phyloP scores from a whole-genome alignment of 208 protist genomes.

The Crithidia thermophila region DNA sequence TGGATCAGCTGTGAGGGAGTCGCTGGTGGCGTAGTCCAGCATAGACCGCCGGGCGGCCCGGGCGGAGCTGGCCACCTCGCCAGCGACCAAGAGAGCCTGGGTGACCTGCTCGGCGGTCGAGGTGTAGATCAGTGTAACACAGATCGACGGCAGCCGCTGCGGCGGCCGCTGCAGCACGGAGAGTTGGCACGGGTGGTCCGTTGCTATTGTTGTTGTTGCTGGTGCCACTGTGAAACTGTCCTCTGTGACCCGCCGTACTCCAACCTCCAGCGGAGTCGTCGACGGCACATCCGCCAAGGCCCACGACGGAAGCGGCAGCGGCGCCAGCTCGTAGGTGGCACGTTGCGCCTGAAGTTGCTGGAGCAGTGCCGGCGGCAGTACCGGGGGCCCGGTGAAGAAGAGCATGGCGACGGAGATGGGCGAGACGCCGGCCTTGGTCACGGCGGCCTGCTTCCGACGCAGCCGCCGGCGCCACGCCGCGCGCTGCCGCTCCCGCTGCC shows the following conservation, averaged over 20 bases:
- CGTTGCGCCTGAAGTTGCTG: conserved; percentile 4
- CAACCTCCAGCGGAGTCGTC: not conserved
- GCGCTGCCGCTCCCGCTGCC: not conserved
- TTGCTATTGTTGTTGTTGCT: too few relatives aligned
- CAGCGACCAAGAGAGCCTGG: conserved; percentile 12
- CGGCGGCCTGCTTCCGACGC: conserved; percentile 14
- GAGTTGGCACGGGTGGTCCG: too few relatives aligned
- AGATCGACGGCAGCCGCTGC: conserved; percentile 4
- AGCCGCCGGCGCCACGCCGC: conserved; percentile 8
- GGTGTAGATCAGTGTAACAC: conserved; percentile 33
- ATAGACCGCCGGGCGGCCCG: not conserved
- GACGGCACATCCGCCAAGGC: not conserved
- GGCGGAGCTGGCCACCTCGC: not conserved
- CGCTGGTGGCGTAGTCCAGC: too few relatives aligned
- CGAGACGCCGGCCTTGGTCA: conserved; percentile 2
- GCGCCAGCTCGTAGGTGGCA: not conserved
- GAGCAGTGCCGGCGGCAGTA: conserved; percentile 13
- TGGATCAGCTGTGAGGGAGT: too few relatives aligned
- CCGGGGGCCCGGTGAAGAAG: conserved; percentile 28
- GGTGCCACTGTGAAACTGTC: not conserved
- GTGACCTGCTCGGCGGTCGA: conserved; percentile 30
- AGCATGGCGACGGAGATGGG: conserved; percentile 25
- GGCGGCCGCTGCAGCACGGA: too few relatives aligned
- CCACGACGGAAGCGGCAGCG: conserved; percentile 20
- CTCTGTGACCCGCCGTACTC: not conserved